Evolutionary conservation across 2,329 filamentous ascomycete species (phyloP).

Genomic region (Xylariaceae sp.): DNA sequence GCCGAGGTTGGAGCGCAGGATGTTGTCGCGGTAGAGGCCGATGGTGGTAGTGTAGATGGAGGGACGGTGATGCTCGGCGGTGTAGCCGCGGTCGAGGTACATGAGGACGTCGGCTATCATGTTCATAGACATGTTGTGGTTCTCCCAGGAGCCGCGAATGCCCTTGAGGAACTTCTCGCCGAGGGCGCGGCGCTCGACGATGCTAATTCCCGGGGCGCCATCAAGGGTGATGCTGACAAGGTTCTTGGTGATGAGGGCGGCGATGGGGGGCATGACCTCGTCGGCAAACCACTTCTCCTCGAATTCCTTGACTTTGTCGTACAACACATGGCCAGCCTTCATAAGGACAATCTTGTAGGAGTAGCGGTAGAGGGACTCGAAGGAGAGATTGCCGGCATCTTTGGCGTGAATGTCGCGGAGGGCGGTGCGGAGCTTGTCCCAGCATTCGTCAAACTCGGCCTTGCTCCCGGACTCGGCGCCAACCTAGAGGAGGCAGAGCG

Average conservation of each 20-base stretch:
- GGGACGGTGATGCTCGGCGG: constrained; percentile 65
- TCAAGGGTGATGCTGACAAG: constrained; percentile 62
- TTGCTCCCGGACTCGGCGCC: constrained; percentile 45
- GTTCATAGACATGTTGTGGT: constrained; percentile 89
- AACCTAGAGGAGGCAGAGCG: too few species aligned
- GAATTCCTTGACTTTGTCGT: constrained; percentile 75
- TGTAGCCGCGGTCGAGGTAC: constrained; percentile 91
- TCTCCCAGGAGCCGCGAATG: constrained; percentile 77
- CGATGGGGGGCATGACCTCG: constrained; percentile 70
- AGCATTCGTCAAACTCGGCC: constrained; percentile 82
- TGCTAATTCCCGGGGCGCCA: constrained; percentile 56
- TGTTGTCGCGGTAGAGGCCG: constrained; percentile 81
- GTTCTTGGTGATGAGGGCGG: constrained; percentile 66
- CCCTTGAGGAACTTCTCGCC: constrained; percentile 81
- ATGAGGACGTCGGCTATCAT: constrained; percentile 97
- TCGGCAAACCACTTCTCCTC: constrained; percentile 78
- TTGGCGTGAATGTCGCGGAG: constrained; percentile 87
- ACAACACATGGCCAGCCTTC: constrained; percentile 80
- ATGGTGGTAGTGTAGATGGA: constrained; percentile 84
- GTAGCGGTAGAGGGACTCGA: constrained; percentile 91
- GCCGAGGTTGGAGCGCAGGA: constrained; percentile 62
- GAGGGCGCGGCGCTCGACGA: constrained; percentile 73
- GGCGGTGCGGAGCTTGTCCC: constrained; percentile 73
- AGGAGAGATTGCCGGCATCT: constrained; percentile 85
- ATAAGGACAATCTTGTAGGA: constrained; percentile 91